These are phyloP conservation scores for Schwanniomyces vanrijiae DNA, from an alignment of 805 yeast genomes.

Conservation along the genomic window DNA sequence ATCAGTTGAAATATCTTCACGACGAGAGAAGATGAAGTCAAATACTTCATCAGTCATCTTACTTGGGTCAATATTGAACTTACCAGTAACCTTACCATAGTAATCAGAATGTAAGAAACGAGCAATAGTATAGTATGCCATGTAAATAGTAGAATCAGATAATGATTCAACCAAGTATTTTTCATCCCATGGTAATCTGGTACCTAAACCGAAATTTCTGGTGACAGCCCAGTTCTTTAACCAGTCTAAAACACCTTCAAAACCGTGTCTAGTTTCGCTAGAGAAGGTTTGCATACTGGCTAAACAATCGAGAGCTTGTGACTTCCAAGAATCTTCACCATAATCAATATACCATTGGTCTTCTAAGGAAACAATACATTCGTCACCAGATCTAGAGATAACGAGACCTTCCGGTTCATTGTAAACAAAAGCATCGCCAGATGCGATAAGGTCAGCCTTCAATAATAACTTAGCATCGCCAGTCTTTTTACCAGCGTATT, in stretches of 20 bases:
- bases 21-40: conserved; percentile 82
- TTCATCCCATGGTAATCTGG: conserved; percentile 95
- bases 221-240: conserved; percentile 97
- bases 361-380: conserved; percentile 93
- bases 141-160: conserved; percentile 94
- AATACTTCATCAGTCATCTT: conserved; percentile 92
- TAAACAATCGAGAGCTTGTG: conserved; percentile 76
- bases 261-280: conserved; percentile 84
- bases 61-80: conserved; percentile 71
- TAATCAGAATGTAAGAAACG: conserved; percentile 85
- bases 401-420: conserved; percentile 92
- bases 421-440: conserved; percentile 83
- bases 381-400: conserved; percentile 94
- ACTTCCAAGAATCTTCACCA: conserved; percentile 92
- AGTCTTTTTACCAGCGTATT: conserved; percentile 84
- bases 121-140: conserved; percentile 88
- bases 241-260: conserved; percentile 94
- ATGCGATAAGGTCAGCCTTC: conserved; percentile 73
- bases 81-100: conserved; percentile 76
- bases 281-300: conserved; percentile 73
- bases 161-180: conserved; percentile 90
- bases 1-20: conserved; percentile 54
- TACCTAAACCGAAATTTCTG: conserved; percentile 94
- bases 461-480: conserved; percentile 88
- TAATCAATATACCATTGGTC: conserved; percentile 98